Evolutionary conservation across 2,329 filamentous ascomycete species (phyloP).

Genomic region (Fusarium lateritium): DNA sequence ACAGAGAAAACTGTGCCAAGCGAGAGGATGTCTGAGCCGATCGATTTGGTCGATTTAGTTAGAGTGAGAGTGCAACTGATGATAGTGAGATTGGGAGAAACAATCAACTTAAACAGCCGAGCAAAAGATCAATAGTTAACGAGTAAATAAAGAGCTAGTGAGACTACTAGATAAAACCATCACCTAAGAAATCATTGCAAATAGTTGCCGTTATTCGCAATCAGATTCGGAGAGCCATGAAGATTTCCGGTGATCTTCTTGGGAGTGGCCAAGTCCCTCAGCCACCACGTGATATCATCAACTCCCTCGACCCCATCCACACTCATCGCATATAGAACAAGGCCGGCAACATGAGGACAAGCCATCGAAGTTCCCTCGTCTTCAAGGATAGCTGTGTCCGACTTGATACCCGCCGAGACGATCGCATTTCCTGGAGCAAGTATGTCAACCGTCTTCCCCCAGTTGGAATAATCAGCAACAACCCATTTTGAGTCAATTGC

Average conservation of each 20-base stretch:
- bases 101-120: too few relatives aligned
- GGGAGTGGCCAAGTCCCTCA: constrained; percentile 4
- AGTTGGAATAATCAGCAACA: constrained; percentile 62
- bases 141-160: too few relatives aligned
- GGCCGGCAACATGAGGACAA: constrained; percentile 66
- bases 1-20: too few relatives aligned
- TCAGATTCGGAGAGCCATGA: constrained; percentile 12
- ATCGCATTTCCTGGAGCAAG: constrained; percentile 62
- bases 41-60: too few relatives aligned
- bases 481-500: constrained; percentile 52
- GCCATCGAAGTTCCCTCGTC: constrained; percentile 68
- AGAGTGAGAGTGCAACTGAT: too few relatives aligned
- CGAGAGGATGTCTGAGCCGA: too few relatives aligned
- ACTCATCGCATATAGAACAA: constrained; percentile 60
- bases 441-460: constrained; percentile 59
- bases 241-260: constrained; percentile 14
- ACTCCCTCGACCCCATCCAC: constrained; percentile 15
- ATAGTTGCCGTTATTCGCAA: constrained; percentile 20
- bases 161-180: too few relatives aligned
- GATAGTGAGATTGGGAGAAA: too few relatives aligned
- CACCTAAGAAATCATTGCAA: neutral
- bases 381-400: constrained; percentile 54
- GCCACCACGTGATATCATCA: constrained; percentile 4
- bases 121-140: too few relatives aligned
- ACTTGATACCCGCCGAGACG: constrained; percentile 55